Percentiles rank a stretch among this genome's conserved stretches.
Evolutionary conservation across 352 stramenopile genomes (phyloP).

Genomic region (Globisporangium viniferum): DNA sequence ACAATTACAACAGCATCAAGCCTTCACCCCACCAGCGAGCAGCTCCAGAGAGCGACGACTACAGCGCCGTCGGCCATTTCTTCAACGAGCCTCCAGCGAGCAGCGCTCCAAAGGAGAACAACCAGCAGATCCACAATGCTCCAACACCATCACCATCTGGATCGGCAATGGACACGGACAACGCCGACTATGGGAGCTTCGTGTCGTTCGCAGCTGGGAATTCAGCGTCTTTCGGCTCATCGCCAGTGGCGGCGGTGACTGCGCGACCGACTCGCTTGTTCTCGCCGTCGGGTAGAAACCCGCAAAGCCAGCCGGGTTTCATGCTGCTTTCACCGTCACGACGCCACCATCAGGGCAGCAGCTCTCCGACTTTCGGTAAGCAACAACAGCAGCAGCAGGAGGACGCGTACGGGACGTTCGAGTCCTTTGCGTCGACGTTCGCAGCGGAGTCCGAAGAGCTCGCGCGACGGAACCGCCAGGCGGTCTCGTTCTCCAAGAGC

Average conservation of each 20-base stretch:
- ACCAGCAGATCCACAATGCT: constrained; percentile 8
- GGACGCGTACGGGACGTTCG: constrained; percentile 20
- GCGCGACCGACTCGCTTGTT: background rate
- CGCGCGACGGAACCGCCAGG: constrained; percentile 7
- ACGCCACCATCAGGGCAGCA: constrained; percentile 3
- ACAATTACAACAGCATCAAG: background rate
- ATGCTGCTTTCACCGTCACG: constrained; percentile 6
- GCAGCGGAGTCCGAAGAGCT: constrained; percentile 14
- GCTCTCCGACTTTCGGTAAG: background rate
- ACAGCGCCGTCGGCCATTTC: constrained; percentile 7
- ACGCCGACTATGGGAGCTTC: constrained; percentile 10
- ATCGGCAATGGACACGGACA: background rate
- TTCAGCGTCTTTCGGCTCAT: background rate
- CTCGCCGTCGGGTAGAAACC: background rate
- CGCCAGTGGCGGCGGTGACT: background rate
- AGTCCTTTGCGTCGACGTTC: constrained; percentile 18
- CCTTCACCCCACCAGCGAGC: background rate
- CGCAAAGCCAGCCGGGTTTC: background rate
- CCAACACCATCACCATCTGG: background rate
- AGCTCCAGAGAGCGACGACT: background rate
- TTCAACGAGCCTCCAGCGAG: background rate
- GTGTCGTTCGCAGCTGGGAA: background rate
- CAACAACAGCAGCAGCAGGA: background rate
- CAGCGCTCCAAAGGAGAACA: background rate
- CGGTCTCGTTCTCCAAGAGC: constrained; percentile 17